phyloP scores from a whole-genome alignment of 176 grass and related monocot genomes.

The Pontederia paniculata region DNA sequence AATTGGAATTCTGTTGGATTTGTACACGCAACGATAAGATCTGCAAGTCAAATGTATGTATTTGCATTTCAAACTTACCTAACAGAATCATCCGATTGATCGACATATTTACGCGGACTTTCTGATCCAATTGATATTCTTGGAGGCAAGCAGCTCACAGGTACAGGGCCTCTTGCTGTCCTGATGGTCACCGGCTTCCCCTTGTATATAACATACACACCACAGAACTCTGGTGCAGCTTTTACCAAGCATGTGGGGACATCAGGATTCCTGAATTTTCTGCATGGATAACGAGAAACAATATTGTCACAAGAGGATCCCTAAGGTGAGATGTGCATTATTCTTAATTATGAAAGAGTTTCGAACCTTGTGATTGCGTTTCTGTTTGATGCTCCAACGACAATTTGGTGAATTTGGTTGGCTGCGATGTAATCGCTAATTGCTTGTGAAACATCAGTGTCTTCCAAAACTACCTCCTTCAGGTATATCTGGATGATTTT shows the following conservation, averaged over 20 bases:
- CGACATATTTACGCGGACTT: background rate
- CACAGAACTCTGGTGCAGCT: conserved; percentile 64
- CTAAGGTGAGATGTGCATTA: background rate
- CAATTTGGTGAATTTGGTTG: conserved; percentile 43
- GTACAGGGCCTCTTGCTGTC: conserved; percentile 41
- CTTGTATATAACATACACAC: conserved; percentile 84
- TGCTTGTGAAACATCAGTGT: conserved; percentile 54
- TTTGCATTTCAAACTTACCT: conserved; percentile 32
- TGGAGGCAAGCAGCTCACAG: conserved; percentile 37
- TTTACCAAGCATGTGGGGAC: conserved; percentile 76
- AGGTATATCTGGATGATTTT: conserved; percentile 66
- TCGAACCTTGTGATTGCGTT: conserved; percentile 40
- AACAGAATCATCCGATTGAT: conserved; percentile 18
- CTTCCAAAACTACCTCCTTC: conserved; percentile 72
- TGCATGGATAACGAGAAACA: conserved; percentile 10
- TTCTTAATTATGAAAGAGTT: background rate
- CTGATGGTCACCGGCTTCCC: conserved; percentile 53
- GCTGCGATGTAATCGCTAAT: conserved; percentile 42
- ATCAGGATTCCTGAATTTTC: conserved; percentile 75
- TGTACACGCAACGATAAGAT: background rate
- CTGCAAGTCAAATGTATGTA: background rate
- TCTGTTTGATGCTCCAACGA: conserved; percentile 54
- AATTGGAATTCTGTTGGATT: too few species aligned
- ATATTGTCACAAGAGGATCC: background rate
- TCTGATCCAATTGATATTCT: conserved; percentile 22